Percentiles rank a stretch among this genome's conserved stretches.
Conservation (phyloP, 148 eudicot species). For the Pouteria glomerata region DNA sequence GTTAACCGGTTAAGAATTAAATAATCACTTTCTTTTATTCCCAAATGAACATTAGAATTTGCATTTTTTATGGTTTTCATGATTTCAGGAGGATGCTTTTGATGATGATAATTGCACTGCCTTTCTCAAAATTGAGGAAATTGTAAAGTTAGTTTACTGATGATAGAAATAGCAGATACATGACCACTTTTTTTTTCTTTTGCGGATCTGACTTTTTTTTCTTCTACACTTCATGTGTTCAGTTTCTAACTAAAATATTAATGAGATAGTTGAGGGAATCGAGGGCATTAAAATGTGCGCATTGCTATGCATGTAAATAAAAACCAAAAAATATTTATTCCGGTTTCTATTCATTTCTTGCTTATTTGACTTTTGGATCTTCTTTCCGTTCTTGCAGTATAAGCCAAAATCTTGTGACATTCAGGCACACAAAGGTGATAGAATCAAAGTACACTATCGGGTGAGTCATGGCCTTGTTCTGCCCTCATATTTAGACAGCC, state of each 20-base stretch:
- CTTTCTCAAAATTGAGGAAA: too few species aligned
- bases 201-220: background rate
- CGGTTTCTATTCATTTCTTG: background rate
- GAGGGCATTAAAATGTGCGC: background rate
- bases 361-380: slow-evolving; percentile 13
- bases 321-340: too few species aligned
- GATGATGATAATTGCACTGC: too few species aligned
- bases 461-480: slow-evolving; percentile 45
- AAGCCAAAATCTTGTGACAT: slow-evolving; percentile 78
- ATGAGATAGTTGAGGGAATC: background rate
- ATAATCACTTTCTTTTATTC: too few species aligned
- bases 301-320: too few species aligned
- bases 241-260: background rate
- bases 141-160: too few species aligned
- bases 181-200: background rate
- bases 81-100: too few species aligned
- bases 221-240: background rate
- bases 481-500: too few species aligned
- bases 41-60: too few species aligned
- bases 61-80: too few species aligned
- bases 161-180: background rate
- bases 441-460: slow-evolving; percentile 85
- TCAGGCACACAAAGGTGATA: slow-evolving; percentile 97
- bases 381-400: slow-evolving; percentile 41
- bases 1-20: too few species aligned